A percentile compares a stretch with the other conserved stretches of the same genome.
Conservation (phyloP, 768 basidiomycete genomes). For the Trametes meyenii region DNA sequence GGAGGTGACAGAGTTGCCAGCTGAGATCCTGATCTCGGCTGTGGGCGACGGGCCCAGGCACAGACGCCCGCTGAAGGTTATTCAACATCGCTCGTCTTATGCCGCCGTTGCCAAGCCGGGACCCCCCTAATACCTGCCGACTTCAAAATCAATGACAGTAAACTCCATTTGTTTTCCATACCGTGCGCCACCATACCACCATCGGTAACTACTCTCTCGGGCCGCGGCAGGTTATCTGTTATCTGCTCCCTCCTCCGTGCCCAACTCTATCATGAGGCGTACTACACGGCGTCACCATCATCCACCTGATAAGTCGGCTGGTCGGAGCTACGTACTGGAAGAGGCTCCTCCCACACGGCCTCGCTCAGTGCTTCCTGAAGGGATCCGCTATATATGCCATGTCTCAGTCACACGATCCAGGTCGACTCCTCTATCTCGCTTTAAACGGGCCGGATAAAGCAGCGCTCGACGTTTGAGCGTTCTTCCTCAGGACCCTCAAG, state of each 20-base stretch:
- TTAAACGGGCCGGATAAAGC: neutral
- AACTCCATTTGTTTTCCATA: no score
- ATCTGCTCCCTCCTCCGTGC: neutral
- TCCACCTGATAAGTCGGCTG: slow-evolving; percentile 22
- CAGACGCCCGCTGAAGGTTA: no score
- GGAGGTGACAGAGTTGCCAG: no score
- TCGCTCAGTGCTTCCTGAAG: neutral
- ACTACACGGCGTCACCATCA: slow-evolving; percentile 7
- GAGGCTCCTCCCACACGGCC: slow-evolving; percentile 9
- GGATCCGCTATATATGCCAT: neutral
- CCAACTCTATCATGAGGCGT: slow-evolving; percentile 6
- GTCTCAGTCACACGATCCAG: slow-evolving; percentile 5
- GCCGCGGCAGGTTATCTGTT: no score
- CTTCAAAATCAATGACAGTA: no score
- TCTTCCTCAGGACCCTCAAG: neutral
- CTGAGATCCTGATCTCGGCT: no score
- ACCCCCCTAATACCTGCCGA: no score
- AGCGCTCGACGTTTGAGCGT: neutral
- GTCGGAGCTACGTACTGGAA: slow-evolving; percentile 3
- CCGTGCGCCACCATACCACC: no score
- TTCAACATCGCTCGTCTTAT: no score
- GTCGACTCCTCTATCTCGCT: neutral
- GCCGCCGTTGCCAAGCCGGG: no score
- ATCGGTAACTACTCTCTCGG: no score
- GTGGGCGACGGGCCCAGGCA: no score